phyloP scores from a whole-genome alignment of 345 rosid species.

The Populus alba region DNA sequence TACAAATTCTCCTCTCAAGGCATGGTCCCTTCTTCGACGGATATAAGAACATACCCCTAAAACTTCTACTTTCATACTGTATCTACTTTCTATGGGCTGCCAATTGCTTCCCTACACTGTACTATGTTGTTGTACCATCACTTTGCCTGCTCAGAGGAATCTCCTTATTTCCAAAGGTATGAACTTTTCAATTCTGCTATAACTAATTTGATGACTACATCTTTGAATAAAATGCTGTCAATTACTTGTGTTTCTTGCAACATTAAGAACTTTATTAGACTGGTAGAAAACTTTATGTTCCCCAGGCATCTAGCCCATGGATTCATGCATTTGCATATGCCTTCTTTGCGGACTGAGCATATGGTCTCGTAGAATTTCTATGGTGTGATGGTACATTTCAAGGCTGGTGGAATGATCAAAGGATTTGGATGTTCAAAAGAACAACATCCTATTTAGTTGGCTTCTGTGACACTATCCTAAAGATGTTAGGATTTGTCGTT shows the following conservation, averaged over 20 bases:
- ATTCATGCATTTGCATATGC: slow-evolving; percentile 58
- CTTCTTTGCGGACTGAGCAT: slow-evolving; percentile 22
- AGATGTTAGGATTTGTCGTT: slow-evolving; percentile 29
- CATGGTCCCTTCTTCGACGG: slow-evolving; percentile 56
- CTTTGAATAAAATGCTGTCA: too few relatives aligned
- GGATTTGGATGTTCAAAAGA: slow-evolving; percentile 72
- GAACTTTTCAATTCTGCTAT: neutral
- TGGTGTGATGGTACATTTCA: slow-evolving; percentile 55
- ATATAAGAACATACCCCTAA: slow-evolving; percentile 46
- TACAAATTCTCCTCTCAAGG: slow-evolving; percentile 58
- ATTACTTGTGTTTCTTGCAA: too few relatives aligned
- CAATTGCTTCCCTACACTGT: slow-evolving; percentile 43
- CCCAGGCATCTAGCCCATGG: slow-evolving; percentile 61
- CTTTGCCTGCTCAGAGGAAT: slow-evolving; percentile 57
- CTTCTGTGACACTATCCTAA: slow-evolving; percentile 43
- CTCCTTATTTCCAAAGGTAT: slow-evolving; percentile 69
- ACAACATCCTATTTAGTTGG: slow-evolving; percentile 65
- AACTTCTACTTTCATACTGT: slow-evolving; percentile 45
- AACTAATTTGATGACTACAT: too few relatives aligned
- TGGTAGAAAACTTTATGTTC: neutral
- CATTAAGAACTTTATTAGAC: too few relatives aligned
- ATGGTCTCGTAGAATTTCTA: slow-evolving; percentile 54
- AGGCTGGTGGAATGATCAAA: slow-evolving; percentile 78
- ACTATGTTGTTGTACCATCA: slow-evolving; percentile 53
- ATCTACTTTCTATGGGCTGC: slow-evolving; percentile 57